These are phyloP conservation scores for Penicillium goetzii DNA, from an alignment of 495 filamentous ascomycete genomes.

Conservation along the genomic window DNA sequence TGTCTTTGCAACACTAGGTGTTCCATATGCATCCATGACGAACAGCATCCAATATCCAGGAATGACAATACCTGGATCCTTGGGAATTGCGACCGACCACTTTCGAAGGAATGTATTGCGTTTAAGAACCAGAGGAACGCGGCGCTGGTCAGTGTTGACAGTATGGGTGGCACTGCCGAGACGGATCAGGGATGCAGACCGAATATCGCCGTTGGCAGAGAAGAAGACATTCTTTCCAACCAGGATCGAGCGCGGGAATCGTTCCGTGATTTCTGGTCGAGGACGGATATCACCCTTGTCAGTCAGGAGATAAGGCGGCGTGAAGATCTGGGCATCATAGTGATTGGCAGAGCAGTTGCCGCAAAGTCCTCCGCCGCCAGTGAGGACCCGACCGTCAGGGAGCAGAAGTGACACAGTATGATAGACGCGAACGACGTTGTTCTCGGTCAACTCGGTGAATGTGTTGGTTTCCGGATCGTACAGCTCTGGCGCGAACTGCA, in stretches of 20 bases:
- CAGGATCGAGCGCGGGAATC: neutral
- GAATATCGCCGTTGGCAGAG: constrained; percentile 9
- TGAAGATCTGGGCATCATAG: constrained; percentile 61
- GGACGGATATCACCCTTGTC: neutral
- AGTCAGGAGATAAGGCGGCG: constrained; percentile 54
- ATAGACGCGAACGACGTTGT: constrained; percentile 58
- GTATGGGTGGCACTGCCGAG: constrained; percentile 57
- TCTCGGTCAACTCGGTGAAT: constrained; percentile 28
- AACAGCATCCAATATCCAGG: constrained; percentile 66
- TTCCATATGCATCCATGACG: constrained; percentile 47
- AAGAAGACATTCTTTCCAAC: constrained; percentile 38
- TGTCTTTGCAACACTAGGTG: constrained; percentile 46
- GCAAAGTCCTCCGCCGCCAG: constrained; percentile 58
- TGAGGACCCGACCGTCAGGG: constrained; percentile 58
- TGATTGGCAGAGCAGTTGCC: constrained; percentile 58
- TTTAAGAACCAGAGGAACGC: constrained; percentile 42
- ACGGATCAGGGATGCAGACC: constrained; percentile 44
- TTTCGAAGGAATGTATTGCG: neutral
- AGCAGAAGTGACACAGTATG: constrained; percentile 60
- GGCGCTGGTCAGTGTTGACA: constrained; percentile 63
- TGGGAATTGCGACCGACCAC: constrained; percentile 1
- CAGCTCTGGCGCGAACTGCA: constrained; percentile 52
- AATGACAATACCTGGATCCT: constrained; percentile 54
- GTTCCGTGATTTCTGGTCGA: constrained; percentile 12
- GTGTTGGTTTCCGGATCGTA: constrained; percentile 50